Base-by-base conservation (phyloP, 331 rosid genomes). In the Rhamnella rubrinervis region DNA sequence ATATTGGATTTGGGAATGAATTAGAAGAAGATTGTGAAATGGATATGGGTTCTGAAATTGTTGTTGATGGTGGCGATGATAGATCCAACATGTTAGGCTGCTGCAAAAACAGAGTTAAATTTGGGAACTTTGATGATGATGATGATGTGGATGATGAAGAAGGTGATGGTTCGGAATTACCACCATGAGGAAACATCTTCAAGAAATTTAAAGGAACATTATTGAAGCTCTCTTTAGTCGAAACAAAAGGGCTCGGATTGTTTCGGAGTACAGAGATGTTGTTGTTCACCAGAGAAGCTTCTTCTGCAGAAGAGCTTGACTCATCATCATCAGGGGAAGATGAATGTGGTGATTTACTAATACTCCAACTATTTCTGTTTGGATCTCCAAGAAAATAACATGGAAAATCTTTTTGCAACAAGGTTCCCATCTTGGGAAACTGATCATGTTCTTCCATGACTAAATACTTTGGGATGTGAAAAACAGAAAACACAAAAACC, bases 91-190 rank as follows among this genome's bases (percentile, higher is more conserved):
- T 47, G 68, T 76, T 39, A n/a, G 88, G 77, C 61, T 89, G 86
- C 76, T 85, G 87, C 81, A 83, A 70, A 77, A 87, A 80, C 85
- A 90, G 70, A 57, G 85, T 86, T 63, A 92, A 80, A 67, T 86
- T 83, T 50, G 98, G 95, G 18, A 81, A 75, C 11, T 77, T 81
- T 0, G 76, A 61, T 35, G 75, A 21, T 28, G 83, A 35, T 28
- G 84, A 60, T 21, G 82, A 39, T 38, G 78, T 35, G 59, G 95
- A 74, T 61, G 75, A 66, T 16, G 75, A 50, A 73, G 86, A 73
- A 28, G 77, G 65, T 47, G 81, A 75, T 69, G 50, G 18, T 41
- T 81, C 77, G 64, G 62, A 19, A 58, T 53, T 51, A 75, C 67
- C 41, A 72, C 72, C 69, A 79, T 67, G 35, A 37, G 98, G 89